phyloP scores from a whole-genome alignment of 108 stramenopile genomes.

The Pseudonitzschia multiseries region DNA sequence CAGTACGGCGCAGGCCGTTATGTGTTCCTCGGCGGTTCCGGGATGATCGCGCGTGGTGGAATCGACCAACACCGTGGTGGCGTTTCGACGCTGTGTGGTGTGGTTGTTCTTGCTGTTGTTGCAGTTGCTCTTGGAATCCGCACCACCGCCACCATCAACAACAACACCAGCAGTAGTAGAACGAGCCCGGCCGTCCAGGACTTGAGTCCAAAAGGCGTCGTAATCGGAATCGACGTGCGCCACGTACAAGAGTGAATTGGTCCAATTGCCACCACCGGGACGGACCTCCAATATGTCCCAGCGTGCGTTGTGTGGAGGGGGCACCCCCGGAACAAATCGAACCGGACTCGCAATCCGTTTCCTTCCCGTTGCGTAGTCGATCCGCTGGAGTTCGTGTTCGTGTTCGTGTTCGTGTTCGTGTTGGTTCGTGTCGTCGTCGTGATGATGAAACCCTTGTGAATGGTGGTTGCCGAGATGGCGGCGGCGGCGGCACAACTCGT shows the following conservation, averaged over 20 bases:
- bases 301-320: background rate
- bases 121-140: too few species aligned
- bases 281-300: slow-evolving; percentile 23
- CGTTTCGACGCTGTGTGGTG: background rate
- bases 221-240: slow-evolving; percentile 37
- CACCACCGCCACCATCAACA: too few species aligned
- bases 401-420: background rate
- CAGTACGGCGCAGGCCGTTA: slow-evolving; percentile 13
- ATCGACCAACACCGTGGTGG: slow-evolving; percentile 22
- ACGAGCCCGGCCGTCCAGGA: slow-evolving; percentile 9
- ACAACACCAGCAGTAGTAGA: too few species aligned
- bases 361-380: slow-evolving; percentile 10
- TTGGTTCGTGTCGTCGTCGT: background rate
- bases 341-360: background rate
- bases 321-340: background rate
- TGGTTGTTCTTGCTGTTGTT: background rate
- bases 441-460: too few species aligned
- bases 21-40: slow-evolving; percentile 15
- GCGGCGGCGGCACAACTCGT: background rate
- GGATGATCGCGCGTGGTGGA: background rate
- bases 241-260: slow-evolving; percentile 16
- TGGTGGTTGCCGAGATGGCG: background rate
- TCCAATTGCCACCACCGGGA: background rate
- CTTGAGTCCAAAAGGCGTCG: slow-evolving; percentile 23
- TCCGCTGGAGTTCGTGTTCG: background rate